These are phyloP conservation scores for Cordyceps tenuipes DNA, from an alignment of 2,329 filamentous ascomycete species.

Conservation along the genomic window DNA sequence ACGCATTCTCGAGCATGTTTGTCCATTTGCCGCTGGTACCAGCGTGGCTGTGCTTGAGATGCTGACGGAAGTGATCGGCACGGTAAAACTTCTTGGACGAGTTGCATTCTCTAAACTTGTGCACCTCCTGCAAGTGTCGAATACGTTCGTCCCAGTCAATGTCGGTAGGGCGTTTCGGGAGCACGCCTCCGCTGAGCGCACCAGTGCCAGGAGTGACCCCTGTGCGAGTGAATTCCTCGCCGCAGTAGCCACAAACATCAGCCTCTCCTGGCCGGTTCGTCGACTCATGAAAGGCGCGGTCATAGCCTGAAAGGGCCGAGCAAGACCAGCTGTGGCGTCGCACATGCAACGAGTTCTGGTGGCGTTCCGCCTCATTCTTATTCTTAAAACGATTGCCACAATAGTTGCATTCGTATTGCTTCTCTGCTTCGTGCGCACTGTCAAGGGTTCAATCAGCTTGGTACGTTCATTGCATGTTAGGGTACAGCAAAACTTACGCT, in stretches of 20 bases:
- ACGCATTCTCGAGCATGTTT: constrained; percentile 92
- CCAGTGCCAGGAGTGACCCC: constrained; percentile 31
- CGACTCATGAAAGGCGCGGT: constrained; percentile 81
- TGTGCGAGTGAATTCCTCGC: constrained; percentile 68
- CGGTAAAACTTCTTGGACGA: constrained; percentile 97
- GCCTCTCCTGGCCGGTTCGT: constrained; percentile 55
- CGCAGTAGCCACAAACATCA: constrained; percentile 92
- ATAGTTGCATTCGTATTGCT: constrained; percentile 89
- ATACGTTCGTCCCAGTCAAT: constrained; percentile 83
- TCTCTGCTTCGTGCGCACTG: constrained; percentile 85
- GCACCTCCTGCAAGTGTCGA: constrained; percentile 78
- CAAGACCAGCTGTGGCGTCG: constrained; percentile 96
- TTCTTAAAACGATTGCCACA: constrained; percentile 97
- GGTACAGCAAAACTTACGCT: constrained; percentile 62
- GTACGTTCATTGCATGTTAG: not conserved
- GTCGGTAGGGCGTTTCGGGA: constrained; percentile 51
- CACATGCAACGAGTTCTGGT: constrained; percentile 91
- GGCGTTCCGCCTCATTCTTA: constrained; percentile 94
- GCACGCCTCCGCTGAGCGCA: constrained; percentile 26
- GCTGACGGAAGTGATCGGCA: constrained; percentile 95
- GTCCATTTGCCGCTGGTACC: constrained; percentile 98
- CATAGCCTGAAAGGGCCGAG: constrained; percentile 68
- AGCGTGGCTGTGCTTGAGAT: constrained; percentile 94
- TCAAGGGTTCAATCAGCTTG: constrained; percentile 13
- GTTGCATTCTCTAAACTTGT: constrained; percentile 98